Evolutionary conservation across 306 rosid species (phyloP).

Genomic region (Acacia melanoxylon): DNA sequence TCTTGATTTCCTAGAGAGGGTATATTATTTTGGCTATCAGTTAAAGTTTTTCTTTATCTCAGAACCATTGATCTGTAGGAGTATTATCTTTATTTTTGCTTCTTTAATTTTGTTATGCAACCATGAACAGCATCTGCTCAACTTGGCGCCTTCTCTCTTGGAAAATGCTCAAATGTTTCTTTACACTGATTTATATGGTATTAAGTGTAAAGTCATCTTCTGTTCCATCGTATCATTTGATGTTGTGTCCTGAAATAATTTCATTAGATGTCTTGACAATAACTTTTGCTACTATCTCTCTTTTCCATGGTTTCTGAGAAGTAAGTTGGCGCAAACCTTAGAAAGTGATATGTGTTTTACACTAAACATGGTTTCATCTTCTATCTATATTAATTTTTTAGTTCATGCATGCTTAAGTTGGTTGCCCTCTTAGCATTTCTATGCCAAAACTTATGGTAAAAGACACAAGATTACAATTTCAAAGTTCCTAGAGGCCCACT

Average conservation of each 20-base stretch:
- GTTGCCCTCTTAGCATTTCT: conserved; percentile 4
- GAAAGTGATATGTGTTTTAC: not conserved
- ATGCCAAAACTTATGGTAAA: not conserved
- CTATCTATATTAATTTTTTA: not conserved
- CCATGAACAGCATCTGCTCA: not conserved
- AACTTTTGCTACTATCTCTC: conserved; percentile 8
- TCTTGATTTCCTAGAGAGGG: conserved; percentile 75
- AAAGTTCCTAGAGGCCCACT: not conserved
- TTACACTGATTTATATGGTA: conserved; percentile 22
- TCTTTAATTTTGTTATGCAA: conserved; percentile 18
- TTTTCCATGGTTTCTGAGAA: conserved; percentile 23
- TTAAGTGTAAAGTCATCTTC: conserved; percentile 6
- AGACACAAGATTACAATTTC: not conserved
- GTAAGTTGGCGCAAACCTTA: conserved; percentile 2
- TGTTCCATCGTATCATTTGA: conserved; percentile 4
- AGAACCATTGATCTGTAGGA: no score
- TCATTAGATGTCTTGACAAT: conserved; percentile 5
- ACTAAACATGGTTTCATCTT: not conserved
- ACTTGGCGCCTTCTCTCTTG: not conserved
- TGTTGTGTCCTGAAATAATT: conserved; percentile 5
- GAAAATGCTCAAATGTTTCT: conserved; percentile 11
- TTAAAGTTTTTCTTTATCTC: no score
- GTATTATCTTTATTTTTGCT: not conserved
- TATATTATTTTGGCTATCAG: conserved; percentile 31
- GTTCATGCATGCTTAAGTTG: conserved; percentile 7